Base-by-base conservation (phyloP, 371 early-diverging fungal genomes). In the Syncephalastrum sp. region DNA sequence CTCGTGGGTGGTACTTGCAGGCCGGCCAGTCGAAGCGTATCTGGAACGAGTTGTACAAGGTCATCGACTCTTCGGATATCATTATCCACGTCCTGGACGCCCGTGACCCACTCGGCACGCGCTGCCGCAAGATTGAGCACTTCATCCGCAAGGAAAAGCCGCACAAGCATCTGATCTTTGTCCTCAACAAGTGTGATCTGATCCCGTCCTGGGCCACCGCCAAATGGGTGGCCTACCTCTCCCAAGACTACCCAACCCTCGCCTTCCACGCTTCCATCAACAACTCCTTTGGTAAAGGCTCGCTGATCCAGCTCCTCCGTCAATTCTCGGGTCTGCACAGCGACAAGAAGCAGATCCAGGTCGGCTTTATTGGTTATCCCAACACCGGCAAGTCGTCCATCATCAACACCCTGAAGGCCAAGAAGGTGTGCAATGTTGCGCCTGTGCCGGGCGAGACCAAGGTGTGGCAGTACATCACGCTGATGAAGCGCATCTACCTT, bases 361-460 rank as follows among this genome's bases (percentile, higher is more conserved):
- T 99, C 42, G 99, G 99, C 10, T 92, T 99, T 59, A 89, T 99
- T 56, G 99, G 99, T 43, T 98, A 97, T 74, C 99, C 99, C 48
- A 94, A 97, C 84, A 90, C 96, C 29, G 95, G 95, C 55, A 95
- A 97, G 74, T 92, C 92, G 57, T 95, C 96, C 64, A 97, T 99
- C 70, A 99, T 99, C 77, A 99, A 99, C 82, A 95, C 99, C 10
- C 82, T 99, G 47, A 88, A 93, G 66, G 84, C 87, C 53, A 98
- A 99, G 78, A 91, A 93, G 76, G 99, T 99, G 23, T 99, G 99
- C 87, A 94, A 81, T 47, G 98, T 98, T 15, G 99, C 99, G 12
- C 99, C 99, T 2, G 86, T 99, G 57, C 99, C 99, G 29, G 99
- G 99, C 50, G 98, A 99, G 74, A 99, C 99, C 56, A 99, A 98